Percentiles rank a stretch among this genome's conserved stretches.
Conservation (phyloP, 1,284 basidiomycete genomes). For the Rhodotorula sp. region DNA sequence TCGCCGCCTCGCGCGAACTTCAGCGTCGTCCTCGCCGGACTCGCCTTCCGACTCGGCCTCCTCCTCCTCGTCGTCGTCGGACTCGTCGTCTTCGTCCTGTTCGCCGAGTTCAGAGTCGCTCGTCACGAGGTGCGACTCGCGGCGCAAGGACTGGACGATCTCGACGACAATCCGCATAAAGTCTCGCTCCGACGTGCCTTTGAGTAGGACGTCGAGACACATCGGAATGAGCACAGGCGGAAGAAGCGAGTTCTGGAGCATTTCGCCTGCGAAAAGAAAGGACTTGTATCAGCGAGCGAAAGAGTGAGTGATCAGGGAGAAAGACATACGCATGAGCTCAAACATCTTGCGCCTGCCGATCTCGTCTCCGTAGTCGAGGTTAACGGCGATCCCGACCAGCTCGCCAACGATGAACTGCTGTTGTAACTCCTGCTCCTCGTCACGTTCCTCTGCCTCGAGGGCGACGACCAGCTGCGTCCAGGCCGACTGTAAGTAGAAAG, state of each 20-base stretch:
- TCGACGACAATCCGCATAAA: conserved; percentile 92
- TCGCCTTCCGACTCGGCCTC: conserved; percentile 12
- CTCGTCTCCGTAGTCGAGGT: conserved; percentile 90
- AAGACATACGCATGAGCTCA: conserved; percentile 68
- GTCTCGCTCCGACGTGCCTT: conserved; percentile 81
- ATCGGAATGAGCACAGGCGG: conserved; percentile 74
- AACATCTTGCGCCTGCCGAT: conserved; percentile 92
- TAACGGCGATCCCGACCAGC: conserved; percentile 73
- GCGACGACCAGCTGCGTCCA: conserved; percentile 38
- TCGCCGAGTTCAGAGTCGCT: conserved; percentile 49
- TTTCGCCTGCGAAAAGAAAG: conserved; percentile 60
- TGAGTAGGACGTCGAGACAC: conserved; percentile 82
- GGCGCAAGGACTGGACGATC: conserved; percentile 80
- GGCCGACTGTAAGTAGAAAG: conserved; percentile 72
- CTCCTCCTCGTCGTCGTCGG: conserved; percentile 42
- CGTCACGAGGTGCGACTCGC: conserved; percentile 49
- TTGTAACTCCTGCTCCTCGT: conserved; percentile 59
- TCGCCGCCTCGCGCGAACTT: conserved; percentile 1
- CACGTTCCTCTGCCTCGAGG: conserved; percentile 53
- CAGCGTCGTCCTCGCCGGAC: conserved; percentile 21
- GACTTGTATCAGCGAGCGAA: too few species aligned
- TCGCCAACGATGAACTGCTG: conserved; percentile 79
- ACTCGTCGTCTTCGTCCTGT: conserved; percentile 52
- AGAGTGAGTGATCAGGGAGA: background rate
- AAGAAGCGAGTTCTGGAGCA: conserved; percentile 77